Conservation (phyloP, 179 eudicot species). For the Corrigiola litoralis region DNA sequence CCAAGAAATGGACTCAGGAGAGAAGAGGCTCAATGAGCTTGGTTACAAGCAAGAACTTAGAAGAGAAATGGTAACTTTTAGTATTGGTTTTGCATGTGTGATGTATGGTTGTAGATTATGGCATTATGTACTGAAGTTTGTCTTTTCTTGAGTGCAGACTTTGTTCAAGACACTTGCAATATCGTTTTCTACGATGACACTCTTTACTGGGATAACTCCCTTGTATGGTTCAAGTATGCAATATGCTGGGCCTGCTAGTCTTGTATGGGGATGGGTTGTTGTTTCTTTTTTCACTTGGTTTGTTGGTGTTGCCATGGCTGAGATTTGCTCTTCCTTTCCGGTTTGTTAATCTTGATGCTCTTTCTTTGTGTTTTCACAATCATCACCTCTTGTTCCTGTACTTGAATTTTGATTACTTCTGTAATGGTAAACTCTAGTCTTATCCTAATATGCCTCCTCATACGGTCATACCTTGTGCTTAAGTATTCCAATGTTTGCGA, state of each 20-base stretch:
- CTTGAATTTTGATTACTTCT: background rate
- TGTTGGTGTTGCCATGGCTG: conserved; percentile 64
- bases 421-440: background rate
- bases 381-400: conserved; percentile 1
- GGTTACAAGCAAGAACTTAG: conserved; percentile 75
- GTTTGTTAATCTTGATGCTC: conserved; percentile 16
- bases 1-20: conserved; percentile 55
- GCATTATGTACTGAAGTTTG: no score
- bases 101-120: background rate
- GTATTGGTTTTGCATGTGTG: background rate
- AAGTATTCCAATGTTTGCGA: no score
- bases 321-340: conserved; percentile 67
- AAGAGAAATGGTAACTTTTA: conserved; percentile 51
- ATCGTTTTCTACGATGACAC: conserved; percentile 64
- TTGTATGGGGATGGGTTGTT: conserved; percentile 68
- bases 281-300: conserved; percentile 59
- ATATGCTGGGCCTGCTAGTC: conserved; percentile 64
- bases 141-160: no score
- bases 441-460: no score
- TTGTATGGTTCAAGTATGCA: conserved; percentile 56
- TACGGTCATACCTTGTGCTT: no score
- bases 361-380: no score
- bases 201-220: conserved; percentile 65
- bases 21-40: conserved; percentile 60
- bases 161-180: conserved; percentile 62